phyloP scores from a whole-genome alignment of 2,329 filamentous ascomycete genomes.

The Mycogone perniciosa region DNA sequence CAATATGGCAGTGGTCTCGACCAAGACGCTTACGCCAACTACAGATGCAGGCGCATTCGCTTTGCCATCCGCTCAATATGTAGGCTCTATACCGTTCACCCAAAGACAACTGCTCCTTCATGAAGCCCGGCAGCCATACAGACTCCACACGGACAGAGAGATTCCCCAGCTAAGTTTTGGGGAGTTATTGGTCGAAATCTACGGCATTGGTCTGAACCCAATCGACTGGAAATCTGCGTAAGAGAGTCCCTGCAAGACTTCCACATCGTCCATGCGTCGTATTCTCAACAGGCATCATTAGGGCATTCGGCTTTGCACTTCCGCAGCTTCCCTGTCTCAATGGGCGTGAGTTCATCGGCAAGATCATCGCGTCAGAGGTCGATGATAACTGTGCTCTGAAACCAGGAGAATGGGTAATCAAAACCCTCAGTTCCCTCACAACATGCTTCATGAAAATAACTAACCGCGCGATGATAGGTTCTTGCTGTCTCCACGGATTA shows the following conservation, averaged over 20 bases:
- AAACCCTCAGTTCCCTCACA: not conserved
- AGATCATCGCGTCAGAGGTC: constrained; percentile 7
- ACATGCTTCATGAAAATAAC: not conserved
- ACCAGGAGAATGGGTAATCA: constrained; percentile 8
- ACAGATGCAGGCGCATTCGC: not conserved
- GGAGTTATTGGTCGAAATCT: constrained; percentile 9
- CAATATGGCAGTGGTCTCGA: too few species aligned
- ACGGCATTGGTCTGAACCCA: constrained; percentile 8
- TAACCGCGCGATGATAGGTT: not conserved
- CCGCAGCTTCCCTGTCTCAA: not conserved
- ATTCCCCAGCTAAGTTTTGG: constrained; percentile 7
- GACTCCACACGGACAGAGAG: constrained; percentile 3
- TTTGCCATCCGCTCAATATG: not conserved
- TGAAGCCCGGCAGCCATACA: constrained; percentile 5
- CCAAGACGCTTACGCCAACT: too few species aligned
- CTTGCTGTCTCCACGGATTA: constrained; percentile 9
- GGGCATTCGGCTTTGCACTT: not conserved
- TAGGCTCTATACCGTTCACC: not conserved
- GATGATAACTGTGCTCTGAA: constrained; percentile 3
- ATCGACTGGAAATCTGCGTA: constrained; percentile 4
- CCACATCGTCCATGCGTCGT: not conserved
- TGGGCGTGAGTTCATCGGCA: constrained; percentile 10
- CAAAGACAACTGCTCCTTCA: constrained; percentile 4
- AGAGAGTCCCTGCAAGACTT: not conserved
- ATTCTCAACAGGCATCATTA: not conserved